phyloP scores from a whole-genome alignment of 495 filamentous ascomycete species.

The Penicillium steckii region DNA sequence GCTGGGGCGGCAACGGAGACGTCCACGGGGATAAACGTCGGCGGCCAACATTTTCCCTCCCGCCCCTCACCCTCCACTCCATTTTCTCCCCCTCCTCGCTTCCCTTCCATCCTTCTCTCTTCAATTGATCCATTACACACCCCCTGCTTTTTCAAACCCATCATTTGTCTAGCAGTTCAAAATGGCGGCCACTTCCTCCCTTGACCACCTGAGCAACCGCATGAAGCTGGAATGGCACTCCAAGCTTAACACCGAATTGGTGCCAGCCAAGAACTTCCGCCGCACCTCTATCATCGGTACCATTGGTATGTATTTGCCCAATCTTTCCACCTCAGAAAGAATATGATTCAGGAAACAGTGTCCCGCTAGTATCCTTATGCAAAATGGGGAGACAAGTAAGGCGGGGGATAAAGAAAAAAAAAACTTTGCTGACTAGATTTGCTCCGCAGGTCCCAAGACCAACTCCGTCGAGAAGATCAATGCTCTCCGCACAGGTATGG shows the following conservation, averaged over 20 bases:
- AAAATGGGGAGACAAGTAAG: neutral
- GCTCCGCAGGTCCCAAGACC: conserved; percentile 78
- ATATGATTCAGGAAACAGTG: neutral
- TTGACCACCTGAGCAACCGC: conserved; percentile 77
- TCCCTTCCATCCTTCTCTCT: conserved; percentile 26
- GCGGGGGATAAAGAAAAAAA: neutral
- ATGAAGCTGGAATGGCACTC: conserved; percentile 93
- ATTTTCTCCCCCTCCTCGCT: conserved; percentile 20
- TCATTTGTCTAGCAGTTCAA: conserved; percentile 25
- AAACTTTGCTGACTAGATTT: conserved; percentile 16
- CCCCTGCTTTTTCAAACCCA: conserved; percentile 11
- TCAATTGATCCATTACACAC: conserved; percentile 11
- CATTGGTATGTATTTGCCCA: conserved; percentile 63
- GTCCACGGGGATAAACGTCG: conserved; percentile 27
- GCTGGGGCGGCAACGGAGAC: conserved; percentile 7
- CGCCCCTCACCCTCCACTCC: conserved; percentile 27
- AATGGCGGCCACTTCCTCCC: conserved; percentile 55
- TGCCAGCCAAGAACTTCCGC: conserved; percentile 81
- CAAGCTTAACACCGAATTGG: conserved; percentile 73
- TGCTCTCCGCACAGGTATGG: conserved; percentile 69
- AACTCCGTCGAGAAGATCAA: conserved; percentile 98
- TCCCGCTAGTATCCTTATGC: neutral
- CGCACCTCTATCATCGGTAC: conserved; percentile 98
- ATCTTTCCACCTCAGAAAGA: neutral
- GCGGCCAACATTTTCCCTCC: conserved; percentile 44